A percentile compares a stretch with the other conserved stretches of the same genome.
These are phyloP conservation scores for Calendula officinalis DNA, from an alignment of 129 eudicot species.

Conservation along the genomic window DNA sequence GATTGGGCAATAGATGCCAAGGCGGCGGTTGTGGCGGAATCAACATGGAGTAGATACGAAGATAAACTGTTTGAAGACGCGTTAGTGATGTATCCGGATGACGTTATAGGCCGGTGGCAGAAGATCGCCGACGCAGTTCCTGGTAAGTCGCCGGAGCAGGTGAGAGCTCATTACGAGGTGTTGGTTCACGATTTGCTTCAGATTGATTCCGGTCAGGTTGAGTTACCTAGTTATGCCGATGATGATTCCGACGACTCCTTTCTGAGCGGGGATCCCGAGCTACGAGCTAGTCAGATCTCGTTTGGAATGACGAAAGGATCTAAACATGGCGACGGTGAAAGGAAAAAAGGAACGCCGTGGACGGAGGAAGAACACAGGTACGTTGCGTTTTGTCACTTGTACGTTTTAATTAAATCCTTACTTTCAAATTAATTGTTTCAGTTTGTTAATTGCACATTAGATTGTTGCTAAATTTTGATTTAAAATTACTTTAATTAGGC, in stretches of 20 bases:
- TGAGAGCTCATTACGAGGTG: conserved; percentile 54
- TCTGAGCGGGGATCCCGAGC: conserved; percentile 37
- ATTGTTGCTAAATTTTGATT: neutral
- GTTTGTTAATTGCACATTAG: neutral
- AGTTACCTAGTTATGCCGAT: conserved; percentile 62
- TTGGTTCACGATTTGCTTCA: conserved; percentile 48
- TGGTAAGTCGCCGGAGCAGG: conserved; percentile 54
- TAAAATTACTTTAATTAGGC: conserved; percentile 22
- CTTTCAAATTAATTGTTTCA: too few species aligned
- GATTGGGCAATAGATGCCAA: conserved; percentile 18
- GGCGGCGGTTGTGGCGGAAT: conserved; percentile 18
- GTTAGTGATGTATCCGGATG: conserved; percentile 53
- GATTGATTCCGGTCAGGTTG: conserved; percentile 78
- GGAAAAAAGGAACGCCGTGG: conserved; percentile 93
- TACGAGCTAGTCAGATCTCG: conserved; percentile 53
- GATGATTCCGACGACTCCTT: conserved; percentile 34
- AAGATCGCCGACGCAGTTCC: conserved; percentile 56
- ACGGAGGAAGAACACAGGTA: conserved; percentile 91
- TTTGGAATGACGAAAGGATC: conserved; percentile 39
- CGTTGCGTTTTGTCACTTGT: too few species aligned
- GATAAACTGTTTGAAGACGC: conserved; percentile 72
- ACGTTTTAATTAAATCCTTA: too few species aligned
- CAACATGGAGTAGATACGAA: conserved; percentile 53
- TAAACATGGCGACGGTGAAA: conserved; percentile 46
- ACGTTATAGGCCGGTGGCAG: conserved; percentile 52